Base-by-base conservation (phyloP, 2,329 filamentous ascomycete species). In the Neopestalotiopsis rosae region DNA sequence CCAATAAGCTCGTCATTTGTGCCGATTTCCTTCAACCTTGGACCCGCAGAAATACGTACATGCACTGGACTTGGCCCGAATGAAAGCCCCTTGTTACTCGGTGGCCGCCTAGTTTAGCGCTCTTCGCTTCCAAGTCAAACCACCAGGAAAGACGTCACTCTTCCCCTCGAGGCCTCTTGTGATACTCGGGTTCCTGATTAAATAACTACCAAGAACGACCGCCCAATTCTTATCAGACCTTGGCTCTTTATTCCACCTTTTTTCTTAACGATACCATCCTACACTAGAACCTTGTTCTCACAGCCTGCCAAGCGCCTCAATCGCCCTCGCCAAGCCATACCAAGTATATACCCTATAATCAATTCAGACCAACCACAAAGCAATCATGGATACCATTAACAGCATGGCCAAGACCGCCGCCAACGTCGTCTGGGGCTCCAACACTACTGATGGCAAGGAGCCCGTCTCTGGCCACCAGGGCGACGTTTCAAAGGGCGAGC, bases 391-490 rank as follows among this genome's bases (percentile, higher is more conserved):
- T 70, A 87, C 89, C 42, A 83, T 93, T 74, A 90, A 83, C 79
- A 88, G 84, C 77, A 81, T 89, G 66, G 84, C 86, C 32, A 75
- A 77, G n/a, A 78, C 82, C 10, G 85, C 86, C 34, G 82, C 83
- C 30, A 83, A 84, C 71, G 83, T 80, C 38, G 77, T 88, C 56
- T 87, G 84, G 84, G 85, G 84, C 13, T 81, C 83, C 38, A 75
- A 69, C 68, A 75, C 74, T 45, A 72, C 73, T 80, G 5, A 83
- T 81, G 56, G 80, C 78, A 65, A 83, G 79, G 94, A 97, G 81
- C 94, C 94, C 20, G 79, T 94, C 59, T 92, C 92, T 24, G 94
- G 94, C 28, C 83, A 89, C 65, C 83, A 86, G 68, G 94, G 94
- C 52, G 83, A 91, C 77, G 91, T 92, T 4, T 86, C 86, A 30